Evolutionary conservation across 768 basidiomycete genomes (phyloP).

Genomic region (Suillus bovinus): DNA sequence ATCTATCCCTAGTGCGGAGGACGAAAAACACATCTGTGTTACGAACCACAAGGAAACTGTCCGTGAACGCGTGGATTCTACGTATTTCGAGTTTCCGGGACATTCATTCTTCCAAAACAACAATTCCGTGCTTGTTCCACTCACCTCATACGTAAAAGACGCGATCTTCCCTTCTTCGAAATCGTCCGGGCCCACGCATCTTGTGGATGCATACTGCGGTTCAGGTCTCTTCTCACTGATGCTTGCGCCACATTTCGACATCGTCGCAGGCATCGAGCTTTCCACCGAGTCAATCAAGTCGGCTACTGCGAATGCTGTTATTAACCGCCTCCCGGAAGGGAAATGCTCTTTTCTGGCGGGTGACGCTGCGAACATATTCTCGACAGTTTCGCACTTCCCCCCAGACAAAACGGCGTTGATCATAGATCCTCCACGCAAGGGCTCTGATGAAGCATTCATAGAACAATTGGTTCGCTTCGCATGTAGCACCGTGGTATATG

Average conservation of each 20-base stretch:
- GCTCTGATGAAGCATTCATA: slow-evolving; percentile 81
- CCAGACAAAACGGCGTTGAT: slow-evolving; percentile 65
- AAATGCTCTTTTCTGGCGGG: slow-evolving; percentile 74
- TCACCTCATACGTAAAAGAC: slow-evolving; percentile 81
- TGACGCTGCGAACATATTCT: slow-evolving; percentile 87
- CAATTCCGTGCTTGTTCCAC: slow-evolving; percentile 82
- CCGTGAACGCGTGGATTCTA: slow-evolving; percentile 81
- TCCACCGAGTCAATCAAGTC: slow-evolving; percentile 67
- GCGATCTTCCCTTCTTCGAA: slow-evolving; percentile 53
- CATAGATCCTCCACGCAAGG: slow-evolving; percentile 93
- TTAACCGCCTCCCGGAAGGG: slow-evolving; percentile 57
- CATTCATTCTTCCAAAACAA: slow-evolving; percentile 99
- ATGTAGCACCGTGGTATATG: slow-evolving; percentile 75
- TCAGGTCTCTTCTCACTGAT: slow-evolving; percentile 86
- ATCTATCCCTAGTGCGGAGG: slow-evolving; percentile 36
- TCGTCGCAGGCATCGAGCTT: slow-evolving; percentile 89
- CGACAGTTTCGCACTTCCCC: slow-evolving; percentile 64
- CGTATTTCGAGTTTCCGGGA: slow-evolving; percentile 81
- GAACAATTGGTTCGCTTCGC: slow-evolving; percentile 74
- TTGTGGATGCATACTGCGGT: slow-evolving; percentile 95
- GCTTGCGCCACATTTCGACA: slow-evolving; percentile 70
- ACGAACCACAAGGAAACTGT: slow-evolving; percentile 80
- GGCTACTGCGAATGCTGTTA: slow-evolving; percentile 63
- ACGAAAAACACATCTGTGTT: slow-evolving; percentile 72
- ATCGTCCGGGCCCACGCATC: slow-evolving; percentile 59